Evolutionary conservation across 2,329 filamentous ascomycete genomes (phyloP), one percentile per base, ranked within the genome.

Genomic region (Colletotrichum sp.): DNA sequence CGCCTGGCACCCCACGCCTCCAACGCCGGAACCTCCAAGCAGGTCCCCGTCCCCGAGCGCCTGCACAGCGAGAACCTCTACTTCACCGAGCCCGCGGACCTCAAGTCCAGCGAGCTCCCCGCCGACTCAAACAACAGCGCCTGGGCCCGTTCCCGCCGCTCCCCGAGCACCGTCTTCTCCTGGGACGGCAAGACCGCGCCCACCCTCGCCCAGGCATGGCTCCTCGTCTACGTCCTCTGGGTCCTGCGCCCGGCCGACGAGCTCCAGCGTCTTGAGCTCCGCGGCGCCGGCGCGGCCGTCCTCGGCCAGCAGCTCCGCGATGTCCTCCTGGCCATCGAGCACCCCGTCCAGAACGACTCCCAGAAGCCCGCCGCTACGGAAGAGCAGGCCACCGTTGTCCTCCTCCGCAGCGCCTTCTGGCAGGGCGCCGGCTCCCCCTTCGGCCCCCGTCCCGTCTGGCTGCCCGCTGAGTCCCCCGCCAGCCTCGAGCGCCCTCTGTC

Each of bases 401-500:
- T 89, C 70, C 85, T 90, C 72, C 87, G 89, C 77, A 87, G 86
- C 82, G 87, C 92, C 39, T 94, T 94, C 86, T 94, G 93, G 92
- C 93, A 94, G 80, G 93, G 93, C 62, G 93, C 93, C 34, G 92
- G 90, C 22, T 93, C 92, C 2, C 93, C 93, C 8, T 90, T 93
- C 72, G 93, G 93, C 13, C 86, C 92, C 62, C 92, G 92, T 27
- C 89, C 92, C 3, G 88, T 89, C 75, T 94, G 93, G 93, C 87
- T 89, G 8, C 88, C 90, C 4, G 86, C 87, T 59, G 84, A 89
- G 64, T 82, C 84, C 49, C 81, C 86, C 49, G 80, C 77, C 16
- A 84, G 84, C 19, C 81, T 83, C 3, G 81, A 82, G 7, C 84
- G 79, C 27, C 83, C 86, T 69, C 84, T 86, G 52, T 87, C 85